phyloP scores from a whole-genome alignment of 2,329 filamentous ascomycete genomes.

The Hypoxylon sp. region DNA sequence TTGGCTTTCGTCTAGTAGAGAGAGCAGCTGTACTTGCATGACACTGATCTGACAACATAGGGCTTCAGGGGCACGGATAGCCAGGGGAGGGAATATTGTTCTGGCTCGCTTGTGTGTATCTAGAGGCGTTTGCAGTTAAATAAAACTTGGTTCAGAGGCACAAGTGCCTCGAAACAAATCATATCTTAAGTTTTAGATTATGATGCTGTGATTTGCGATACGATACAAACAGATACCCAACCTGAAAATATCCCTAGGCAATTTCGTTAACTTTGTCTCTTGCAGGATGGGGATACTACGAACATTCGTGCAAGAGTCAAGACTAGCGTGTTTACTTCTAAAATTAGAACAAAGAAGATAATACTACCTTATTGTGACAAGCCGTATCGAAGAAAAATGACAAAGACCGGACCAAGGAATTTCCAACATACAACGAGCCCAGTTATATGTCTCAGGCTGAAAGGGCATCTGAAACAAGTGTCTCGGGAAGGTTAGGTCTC shows the following conservation, averaged over 20 bases:
- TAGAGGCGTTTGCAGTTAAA: conserved; percentile 56
- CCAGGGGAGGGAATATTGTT: conserved; percentile 5
- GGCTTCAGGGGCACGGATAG: neutral
- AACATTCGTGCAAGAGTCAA: neutral
- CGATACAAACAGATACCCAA: neutral
- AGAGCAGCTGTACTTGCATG: conserved; percentile 22
- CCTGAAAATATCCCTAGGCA: neutral
- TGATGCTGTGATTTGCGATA: neutral
- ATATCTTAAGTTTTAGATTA: neutral
- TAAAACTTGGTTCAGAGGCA: conserved; percentile 56
- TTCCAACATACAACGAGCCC: too few relatives aligned
- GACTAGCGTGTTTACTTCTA: neutral
- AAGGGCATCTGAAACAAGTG: neutral
- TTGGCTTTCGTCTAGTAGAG: conserved; percentile 24
- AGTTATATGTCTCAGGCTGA: neutral
- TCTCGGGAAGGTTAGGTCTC: neutral
- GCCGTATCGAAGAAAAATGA: too few relatives aligned
- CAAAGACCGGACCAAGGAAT: too few relatives aligned
- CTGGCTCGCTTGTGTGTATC: conserved; percentile 48
- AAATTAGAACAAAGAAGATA: too few relatives aligned
- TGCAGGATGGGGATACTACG: neutral
- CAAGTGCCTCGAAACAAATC: conserved; percentile 53
- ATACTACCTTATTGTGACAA: too few relatives aligned
- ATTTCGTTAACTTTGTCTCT: neutral
- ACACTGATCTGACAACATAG: conserved; percentile 37